Conservation (phyloP, 129 eudicot species). For the Escallonia rubra region DNA sequence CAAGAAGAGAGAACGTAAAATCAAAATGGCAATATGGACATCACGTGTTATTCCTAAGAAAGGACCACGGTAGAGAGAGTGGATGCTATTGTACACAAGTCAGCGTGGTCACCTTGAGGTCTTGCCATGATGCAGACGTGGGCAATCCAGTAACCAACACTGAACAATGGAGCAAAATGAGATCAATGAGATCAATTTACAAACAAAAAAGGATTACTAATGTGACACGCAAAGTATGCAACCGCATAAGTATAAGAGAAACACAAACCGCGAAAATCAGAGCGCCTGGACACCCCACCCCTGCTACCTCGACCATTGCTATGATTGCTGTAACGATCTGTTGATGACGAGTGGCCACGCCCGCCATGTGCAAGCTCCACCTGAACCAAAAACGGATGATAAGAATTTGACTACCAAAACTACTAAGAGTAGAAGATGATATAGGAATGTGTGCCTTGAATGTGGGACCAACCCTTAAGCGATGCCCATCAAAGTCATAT, state of each 20-base stretch:
- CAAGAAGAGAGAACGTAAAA: slow-evolving; percentile 4
- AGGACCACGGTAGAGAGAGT: too few species aligned
- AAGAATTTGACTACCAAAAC: not conserved
- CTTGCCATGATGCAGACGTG: slow-evolving; percentile 96
- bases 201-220: not conserved
- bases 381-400: slow-evolving; percentile 26
- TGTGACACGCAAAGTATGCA: not conserved
- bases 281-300: slow-evolving; percentile 77
- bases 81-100: too few species aligned
- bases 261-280: slow-evolving; percentile 72
- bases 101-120: slow-evolving; percentile 59
- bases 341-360: slow-evolving; percentile 78
- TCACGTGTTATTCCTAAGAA: not conserved
- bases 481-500: slow-evolving; percentile 88
- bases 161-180: slow-evolving; percentile 15
- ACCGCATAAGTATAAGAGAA: not conserved
- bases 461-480: slow-evolving; percentile 62
- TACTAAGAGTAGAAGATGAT: not conserved
- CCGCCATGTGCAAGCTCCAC: slow-evolving; percentile 99
- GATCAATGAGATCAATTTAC: slow-evolving; percentile 1
- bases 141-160: slow-evolving; percentile 86
- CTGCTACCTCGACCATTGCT: slow-evolving; percentile 46
- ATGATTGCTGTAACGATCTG: slow-evolving; percentile 52
- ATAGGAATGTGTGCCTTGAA: slow-evolving; percentile 14
- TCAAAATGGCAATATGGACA: not conserved